These are phyloP conservation scores for Candida corydali DNA, from an alignment of 805 yeast species.

Conservation along the genomic window DNA sequence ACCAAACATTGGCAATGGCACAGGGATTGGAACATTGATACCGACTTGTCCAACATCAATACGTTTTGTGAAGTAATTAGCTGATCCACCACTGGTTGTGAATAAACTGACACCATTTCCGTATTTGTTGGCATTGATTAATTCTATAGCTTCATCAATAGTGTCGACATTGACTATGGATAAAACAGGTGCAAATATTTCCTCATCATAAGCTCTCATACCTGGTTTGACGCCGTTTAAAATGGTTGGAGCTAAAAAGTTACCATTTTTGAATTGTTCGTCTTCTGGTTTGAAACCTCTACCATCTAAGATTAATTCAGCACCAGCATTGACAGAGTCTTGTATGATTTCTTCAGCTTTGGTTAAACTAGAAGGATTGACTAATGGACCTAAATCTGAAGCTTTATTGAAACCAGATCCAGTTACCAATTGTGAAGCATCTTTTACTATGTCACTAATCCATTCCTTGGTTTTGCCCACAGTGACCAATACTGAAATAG, in stretches of 20 bases:
- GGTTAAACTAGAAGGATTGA: slow-evolving; percentile 53
- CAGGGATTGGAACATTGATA: slow-evolving; percentile 75
- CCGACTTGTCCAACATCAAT: slow-evolving; percentile 78
- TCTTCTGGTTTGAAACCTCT: slow-evolving; percentile 42
- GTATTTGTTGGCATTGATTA: slow-evolving; percentile 54
- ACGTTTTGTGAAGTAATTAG: slow-evolving; percentile 63
- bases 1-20: slow-evolving; percentile 77
- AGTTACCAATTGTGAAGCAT: slow-evolving; percentile 54
- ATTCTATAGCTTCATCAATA: slow-evolving; percentile 62
- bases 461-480: slow-evolving; percentile 65
- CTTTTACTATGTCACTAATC: slow-evolving; percentile 55
- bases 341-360: slow-evolving; percentile 55
- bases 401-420: slow-evolving; percentile 62
- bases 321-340: slow-evolving; percentile 57
- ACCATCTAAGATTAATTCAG: slow-evolving; percentile 61
- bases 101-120: slow-evolving; percentile 73
- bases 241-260: slow-evolving; percentile 71
- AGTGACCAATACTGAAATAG: slow-evolving; percentile 67
- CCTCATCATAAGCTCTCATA: slow-evolving; percentile 69
- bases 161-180: slow-evolving; percentile 58
- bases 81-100: slow-evolving; percentile 66
- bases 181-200: slow-evolving; percentile 74
- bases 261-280: slow-evolving; percentile 46
- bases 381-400: slow-evolving; percentile 72
- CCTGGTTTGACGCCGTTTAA: slow-evolving; percentile 60